These are phyloP conservation scores for Ceratocystis variospora DNA, from an alignment of 2,329 filamentous ascomycete species.

Conservation along the genomic window DNA sequence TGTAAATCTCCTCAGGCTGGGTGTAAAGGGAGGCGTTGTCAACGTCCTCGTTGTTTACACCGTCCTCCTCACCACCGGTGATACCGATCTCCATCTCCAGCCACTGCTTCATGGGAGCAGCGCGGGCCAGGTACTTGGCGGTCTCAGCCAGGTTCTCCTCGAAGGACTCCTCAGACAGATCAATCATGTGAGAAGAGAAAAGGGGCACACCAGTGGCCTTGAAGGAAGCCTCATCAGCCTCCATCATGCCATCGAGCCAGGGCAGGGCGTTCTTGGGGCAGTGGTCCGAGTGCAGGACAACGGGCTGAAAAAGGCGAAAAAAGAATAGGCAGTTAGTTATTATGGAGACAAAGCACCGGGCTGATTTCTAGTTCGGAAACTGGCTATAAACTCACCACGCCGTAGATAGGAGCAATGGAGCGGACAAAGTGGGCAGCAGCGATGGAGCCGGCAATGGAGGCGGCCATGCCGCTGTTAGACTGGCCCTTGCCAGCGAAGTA, in stretches of 20 bases:
- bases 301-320: conserved; percentile 35
- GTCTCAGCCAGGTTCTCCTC: conserved; percentile 88
- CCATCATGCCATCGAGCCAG: conserved; percentile 92
- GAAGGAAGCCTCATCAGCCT: conserved; percentile 89
- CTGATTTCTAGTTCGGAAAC: not conserved
- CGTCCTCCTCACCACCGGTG: conserved; percentile 88
- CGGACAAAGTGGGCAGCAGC: conserved; percentile 91
- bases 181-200: conserved; percentile 95
- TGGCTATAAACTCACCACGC: conserved; percentile 33
- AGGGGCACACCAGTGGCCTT: conserved; percentile 84
- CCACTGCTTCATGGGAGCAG: conserved; percentile 95
- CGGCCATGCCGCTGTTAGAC: conserved; percentile 65
- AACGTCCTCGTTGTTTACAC: conserved; percentile 95
- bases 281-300: conserved; percentile 94
- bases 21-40: conserved; percentile 96
- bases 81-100: conserved; percentile 87
- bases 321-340: not conserved
- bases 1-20: conserved; percentile 89
- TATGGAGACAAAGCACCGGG: not conserved
- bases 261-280: conserved; percentile 99
- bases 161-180: conserved; percentile 82
- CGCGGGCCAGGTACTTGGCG: conserved; percentile 83
- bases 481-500: conserved; percentile 89
- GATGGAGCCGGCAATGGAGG: conserved; percentile 75
- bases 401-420: conserved; percentile 72